phyloP scores from a whole-genome alignment of 1,284 basidiomycete genomes.

The Spongispora temasekensis region DNA sequence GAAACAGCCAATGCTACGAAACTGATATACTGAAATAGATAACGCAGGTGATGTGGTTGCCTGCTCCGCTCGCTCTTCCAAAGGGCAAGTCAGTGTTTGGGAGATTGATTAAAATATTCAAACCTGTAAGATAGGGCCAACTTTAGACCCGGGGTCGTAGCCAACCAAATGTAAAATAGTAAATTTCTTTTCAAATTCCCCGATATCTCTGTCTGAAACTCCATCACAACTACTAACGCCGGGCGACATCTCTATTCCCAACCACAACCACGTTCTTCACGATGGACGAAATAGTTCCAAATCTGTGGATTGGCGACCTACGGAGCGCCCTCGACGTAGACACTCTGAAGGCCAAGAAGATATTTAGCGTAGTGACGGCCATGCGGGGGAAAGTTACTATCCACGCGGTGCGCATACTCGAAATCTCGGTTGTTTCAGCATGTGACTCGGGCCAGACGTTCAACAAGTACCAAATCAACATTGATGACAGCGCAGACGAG shows the following conservation, averaged over 20 bases:
- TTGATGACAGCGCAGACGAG: constrained; percentile 69
- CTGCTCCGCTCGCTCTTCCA: not conserved
- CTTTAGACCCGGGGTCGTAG: too few species aligned
- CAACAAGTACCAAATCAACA: constrained; percentile 65
- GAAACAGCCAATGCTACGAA: not conserved
- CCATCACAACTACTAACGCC: too few species aligned
- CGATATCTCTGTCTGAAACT: too few species aligned
- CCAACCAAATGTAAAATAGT: not conserved
- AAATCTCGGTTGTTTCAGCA: not conserved
- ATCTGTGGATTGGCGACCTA: constrained; percentile 68
- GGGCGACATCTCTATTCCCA: not conserved
- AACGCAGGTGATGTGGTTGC: constrained; percentile 8
- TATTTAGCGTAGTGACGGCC: constrained; percentile 68
- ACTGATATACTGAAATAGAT: not conserved
- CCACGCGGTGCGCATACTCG: constrained; percentile 50
- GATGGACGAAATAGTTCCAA: constrained; percentile 59
- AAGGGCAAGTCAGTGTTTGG: constrained; percentile 20
- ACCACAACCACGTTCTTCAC: not conserved
- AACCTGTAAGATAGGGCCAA: not conserved
- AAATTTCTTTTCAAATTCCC: not conserved
- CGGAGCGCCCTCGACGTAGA: constrained; percentile 54
- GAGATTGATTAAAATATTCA: constrained; percentile 15
- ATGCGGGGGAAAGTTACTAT: constrained; percentile 71
- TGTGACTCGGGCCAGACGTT: constrained; percentile 48
- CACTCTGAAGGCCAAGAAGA: constrained; percentile 58